Evolutionary conservation across 78 protist species (phyloP).

Genomic region (Protostelium mycophagum): DNA sequence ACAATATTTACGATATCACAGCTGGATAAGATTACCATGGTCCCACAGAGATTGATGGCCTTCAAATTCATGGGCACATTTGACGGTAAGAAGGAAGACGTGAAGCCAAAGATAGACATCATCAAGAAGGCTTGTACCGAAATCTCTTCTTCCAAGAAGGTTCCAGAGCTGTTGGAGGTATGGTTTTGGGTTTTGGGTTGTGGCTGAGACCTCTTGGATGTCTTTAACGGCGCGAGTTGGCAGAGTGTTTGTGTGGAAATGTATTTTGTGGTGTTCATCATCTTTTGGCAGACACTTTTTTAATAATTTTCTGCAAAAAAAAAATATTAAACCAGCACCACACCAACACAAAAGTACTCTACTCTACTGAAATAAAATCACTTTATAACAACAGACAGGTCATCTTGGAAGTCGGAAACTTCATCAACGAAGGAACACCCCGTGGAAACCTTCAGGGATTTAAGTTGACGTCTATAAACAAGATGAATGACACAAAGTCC

Average conservation of each 20-base stretch:
- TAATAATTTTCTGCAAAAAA: no score
- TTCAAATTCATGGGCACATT: background rate
- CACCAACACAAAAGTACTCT: background rate
- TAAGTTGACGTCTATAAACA: slow-evolving; percentile 47
- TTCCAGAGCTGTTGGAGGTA: background rate
- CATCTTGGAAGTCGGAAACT: slow-evolving; percentile 53
- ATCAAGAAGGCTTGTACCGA: background rate
- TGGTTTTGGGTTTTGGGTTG: no score
- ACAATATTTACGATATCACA: background rate
- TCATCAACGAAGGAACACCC: slow-evolving; percentile 49
- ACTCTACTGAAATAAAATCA: background rate
- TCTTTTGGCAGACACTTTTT: no score
- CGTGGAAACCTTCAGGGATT: slow-evolving; percentile 66
- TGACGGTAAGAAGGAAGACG: background rate
- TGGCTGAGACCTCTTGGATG: no score
- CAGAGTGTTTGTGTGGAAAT: no score
- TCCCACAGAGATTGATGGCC: background rate
- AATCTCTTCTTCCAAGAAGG: background rate
- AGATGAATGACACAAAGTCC: slow-evolving; percentile 59
- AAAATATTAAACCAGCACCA: no score
- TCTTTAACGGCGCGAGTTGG: no score
- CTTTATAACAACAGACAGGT: background rate
- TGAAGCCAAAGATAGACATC: background rate
- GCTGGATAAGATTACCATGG: background rate
- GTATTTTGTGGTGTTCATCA: no score